Evolutionary conservation across 1,139 yeast genomes (phyloP), one percentile per base, ranked within the genome.

Genomic region (Debaryomyces sp.): DNA sequence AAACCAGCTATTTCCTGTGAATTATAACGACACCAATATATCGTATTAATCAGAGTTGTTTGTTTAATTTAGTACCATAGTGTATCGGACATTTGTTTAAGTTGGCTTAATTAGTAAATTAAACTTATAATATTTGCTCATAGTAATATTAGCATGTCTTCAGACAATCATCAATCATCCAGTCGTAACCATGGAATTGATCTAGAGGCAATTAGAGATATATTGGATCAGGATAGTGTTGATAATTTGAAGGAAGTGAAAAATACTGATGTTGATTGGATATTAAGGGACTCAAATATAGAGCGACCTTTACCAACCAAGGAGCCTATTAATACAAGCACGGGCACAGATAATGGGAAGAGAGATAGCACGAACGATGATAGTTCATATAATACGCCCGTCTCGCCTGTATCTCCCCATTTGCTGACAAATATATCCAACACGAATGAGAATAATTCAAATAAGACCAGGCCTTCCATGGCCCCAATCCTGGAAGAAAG

Each of bases 221-320:
- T 60, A 2, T 47, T 63, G 32, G 63, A 64, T 29, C 56, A 58
- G 24, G 63, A 61, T 35, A 50, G 54, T n/a, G 53, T 46, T 37
- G 45, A 52, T 8, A 59, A 61, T 43, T 57, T 66, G 27, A 60
- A 63, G 46, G 75, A 71, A 2, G 66, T 73, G 17, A 60, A 62
- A 32, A 65, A 62, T 43, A 61, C 65, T 18, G 79, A 75, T 50
- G 71, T 75, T 12, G 78, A 79, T 54, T 81, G 85, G 85, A 71
- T 81, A 50, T 64, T 81, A 17, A 65, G 83, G 49, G 73, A 67
- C 48, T 52, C 64, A 4, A 51, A 53, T 22, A 56, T 60, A 9
- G 47, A 50, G 18, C 29, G 34, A 13, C 23, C 37, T 13, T 15
- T 35, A 10, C 24, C 43, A 7, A 23, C 41, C 10, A 29, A 41